Base-by-base conservation (phyloP, 225 moss, liverwort and hornwort species). In the Bryum argenteum region DNA sequence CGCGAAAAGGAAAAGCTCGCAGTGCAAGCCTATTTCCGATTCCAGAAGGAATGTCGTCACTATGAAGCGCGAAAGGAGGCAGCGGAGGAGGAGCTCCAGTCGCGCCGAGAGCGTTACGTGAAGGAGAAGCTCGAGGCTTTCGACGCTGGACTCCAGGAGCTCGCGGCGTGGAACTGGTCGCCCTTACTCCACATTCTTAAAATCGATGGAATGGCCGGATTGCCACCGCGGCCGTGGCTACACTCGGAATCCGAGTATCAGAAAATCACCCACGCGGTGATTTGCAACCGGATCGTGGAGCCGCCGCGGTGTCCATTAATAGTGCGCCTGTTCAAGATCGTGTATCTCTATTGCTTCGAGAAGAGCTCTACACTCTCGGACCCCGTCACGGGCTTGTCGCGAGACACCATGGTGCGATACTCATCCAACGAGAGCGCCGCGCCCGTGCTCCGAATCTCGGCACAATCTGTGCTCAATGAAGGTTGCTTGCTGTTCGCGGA, bases 391-490 rank as follows among this genome's bases (percentile, higher is more conserved):
- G 86, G 86, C 21, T 80, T 86, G 43, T 63, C 75, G 80, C 75
- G 80, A 15, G 86, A 83, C 43, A 83, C 72, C 20, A 86, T 86
- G 71, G 40, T 83, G 42, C 74, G 75, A 2, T 83, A 83, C 74
- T 75, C 77, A 5, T 61, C 39, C 47, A 78, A 65, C 44, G 78
- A 78, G 52, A 78, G 69, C n/a, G 86, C 83, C 15, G 78, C 72
- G 8, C 69, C 79, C 9, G 83, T 82, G 58, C 80, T 86, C 9
- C 58, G 67, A 70, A 77, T 80, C 2, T 79, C 86, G 23, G 86
- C 86, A 10, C 75, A 80, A n/a, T 86, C 86, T 23, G 77, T 86
- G 50, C 83, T 86, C 19, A 80, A 78, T 58, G 86, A 83, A 61
- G 86, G 86, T 2, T 82, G 74, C 64, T 86, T 77, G 44, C 11